Evolutionary conservation across 129 eudicot genomes (phyloP).

Genomic region (Helianthus annuus): DNA sequence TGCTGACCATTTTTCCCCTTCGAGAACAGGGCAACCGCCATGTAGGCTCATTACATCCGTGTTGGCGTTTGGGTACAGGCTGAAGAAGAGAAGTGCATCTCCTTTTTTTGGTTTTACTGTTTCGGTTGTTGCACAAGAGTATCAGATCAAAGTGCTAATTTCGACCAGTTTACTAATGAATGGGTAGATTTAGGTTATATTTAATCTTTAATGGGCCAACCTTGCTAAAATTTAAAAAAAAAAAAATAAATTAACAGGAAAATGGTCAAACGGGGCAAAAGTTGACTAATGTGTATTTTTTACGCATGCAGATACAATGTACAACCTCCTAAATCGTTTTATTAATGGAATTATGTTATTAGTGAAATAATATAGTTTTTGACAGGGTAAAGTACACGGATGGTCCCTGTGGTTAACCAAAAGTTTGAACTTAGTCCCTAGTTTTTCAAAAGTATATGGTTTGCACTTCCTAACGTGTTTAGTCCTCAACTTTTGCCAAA

Average conservation of each 20-base stretch:
- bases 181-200: neutral
- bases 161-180: neutral
- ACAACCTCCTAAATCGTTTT: neutral
- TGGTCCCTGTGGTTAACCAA: no score
- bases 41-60: constrained; percentile 79
- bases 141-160: constrained; percentile 14
- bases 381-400: no score
- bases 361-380: neutral
- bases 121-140: neutral
- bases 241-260: neutral
- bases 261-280: neutral
- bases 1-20: constrained; percentile 92
- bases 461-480: no score
- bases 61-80: constrained; percentile 70
- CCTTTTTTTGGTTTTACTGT: constrained; percentile 94
- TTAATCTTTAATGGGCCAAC: neutral
- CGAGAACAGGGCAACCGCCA: constrained; percentile 78
- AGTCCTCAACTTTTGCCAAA: no score
- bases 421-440: no score
- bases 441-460: no score
- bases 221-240: neutral
- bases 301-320: neutral
- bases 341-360: neutral
- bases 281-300: neutral
- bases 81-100: constrained; percentile 95